Percentiles rank a stretch among this genome's conserved stretches.
phyloP scores from a whole-genome alignment of 2,329 filamentous ascomycete species.

The Pseudopithomyces maydicus region DNA sequence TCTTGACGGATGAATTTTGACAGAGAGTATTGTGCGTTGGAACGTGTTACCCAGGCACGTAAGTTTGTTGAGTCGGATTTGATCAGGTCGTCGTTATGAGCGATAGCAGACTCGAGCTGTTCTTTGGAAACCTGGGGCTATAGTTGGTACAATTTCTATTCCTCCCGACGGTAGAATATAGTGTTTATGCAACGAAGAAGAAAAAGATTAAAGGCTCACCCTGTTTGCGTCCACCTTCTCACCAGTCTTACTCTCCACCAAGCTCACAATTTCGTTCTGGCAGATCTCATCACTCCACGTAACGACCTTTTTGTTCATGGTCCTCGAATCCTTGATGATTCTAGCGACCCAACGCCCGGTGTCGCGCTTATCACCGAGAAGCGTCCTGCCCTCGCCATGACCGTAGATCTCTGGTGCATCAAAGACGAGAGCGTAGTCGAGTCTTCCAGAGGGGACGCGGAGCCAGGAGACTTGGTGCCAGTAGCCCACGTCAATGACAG shows the following conservation, averaged over 20 bases:
- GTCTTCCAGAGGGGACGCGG: slow-evolving; percentile 50
- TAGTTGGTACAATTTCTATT: too few relatives aligned
- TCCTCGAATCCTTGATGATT: slow-evolving; percentile 59
- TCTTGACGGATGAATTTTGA: slow-evolving; percentile 59
- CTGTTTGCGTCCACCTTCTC: slow-evolving; percentile 49
- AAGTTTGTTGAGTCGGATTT: neutral
- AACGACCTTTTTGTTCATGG: slow-evolving; percentile 59
- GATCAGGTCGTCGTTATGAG: neutral
- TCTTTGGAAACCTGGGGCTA: neutral
- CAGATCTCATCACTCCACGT: slow-evolving; percentile 54
- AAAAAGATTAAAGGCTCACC: too few relatives aligned
- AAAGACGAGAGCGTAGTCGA: slow-evolving; percentile 48
- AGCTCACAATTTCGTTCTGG: slow-evolving; percentile 53
- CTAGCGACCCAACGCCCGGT: slow-evolving; percentile 58
- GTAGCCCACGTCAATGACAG: slow-evolving; percentile 63
- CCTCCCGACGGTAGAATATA: too few relatives aligned
- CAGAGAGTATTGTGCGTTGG: slow-evolving; percentile 2
- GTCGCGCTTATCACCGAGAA: slow-evolving; percentile 58
- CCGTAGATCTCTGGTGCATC: slow-evolving; percentile 46
- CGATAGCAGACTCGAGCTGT: neutral
- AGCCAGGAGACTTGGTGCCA: slow-evolving; percentile 60
- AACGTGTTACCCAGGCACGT: neutral
- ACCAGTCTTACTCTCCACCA: slow-evolving; percentile 55
- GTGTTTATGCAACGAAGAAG: too few relatives aligned
- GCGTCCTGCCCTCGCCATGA: slow-evolving; percentile 51